Evolutionary conservation across 352 stramenopile genomes (phyloP).

Genomic region (Pythium angustatum): DNA sequence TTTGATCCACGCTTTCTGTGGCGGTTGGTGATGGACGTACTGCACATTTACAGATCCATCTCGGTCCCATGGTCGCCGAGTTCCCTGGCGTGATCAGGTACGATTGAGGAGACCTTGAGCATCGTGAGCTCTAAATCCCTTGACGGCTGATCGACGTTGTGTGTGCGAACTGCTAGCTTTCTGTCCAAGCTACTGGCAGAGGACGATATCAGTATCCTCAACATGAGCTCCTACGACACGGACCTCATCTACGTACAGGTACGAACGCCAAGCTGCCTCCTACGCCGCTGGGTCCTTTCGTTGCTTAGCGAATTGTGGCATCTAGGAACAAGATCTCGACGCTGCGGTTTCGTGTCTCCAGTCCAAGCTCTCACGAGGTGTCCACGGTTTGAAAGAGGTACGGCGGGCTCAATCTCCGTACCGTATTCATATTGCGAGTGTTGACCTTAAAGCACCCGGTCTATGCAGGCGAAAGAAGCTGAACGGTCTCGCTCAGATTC

Average conservation of each 20-base stretch:
- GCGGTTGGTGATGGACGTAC: constrained; percentile 10
- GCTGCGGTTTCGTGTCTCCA: constrained; percentile 74
- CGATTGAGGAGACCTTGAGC: no score
- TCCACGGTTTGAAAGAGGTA: constrained; percentile 84
- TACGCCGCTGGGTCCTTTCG: no score
- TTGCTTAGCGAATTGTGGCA: no score
- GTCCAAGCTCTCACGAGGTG: constrained; percentile 70
- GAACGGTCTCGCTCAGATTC: constrained; percentile 17
- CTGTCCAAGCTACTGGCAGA: constrained; percentile 81
- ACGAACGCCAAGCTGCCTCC: no score
- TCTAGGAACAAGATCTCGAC: constrained; percentile 58
- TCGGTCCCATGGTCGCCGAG: constrained; percentile 84
- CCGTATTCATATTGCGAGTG: no score
- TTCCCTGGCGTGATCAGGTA: constrained; percentile 79
- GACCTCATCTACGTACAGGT: constrained; percentile 88
- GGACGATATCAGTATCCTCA: constrained; percentile 88
- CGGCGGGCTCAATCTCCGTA: no score
- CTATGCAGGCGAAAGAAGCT: constrained; percentile 26
- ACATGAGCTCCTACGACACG: constrained; percentile 90
- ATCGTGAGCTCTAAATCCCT: no score
- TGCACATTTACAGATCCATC: constrained; percentile 87
- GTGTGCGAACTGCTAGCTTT: constrained; percentile 38
- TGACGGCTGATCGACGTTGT: no score
- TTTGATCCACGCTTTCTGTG: neutral
- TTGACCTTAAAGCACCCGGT: no score